Evolutionary conservation across 768 basidiomycete genomes (phyloP).

Genomic region (Xanthoconium stramineum): DNA sequence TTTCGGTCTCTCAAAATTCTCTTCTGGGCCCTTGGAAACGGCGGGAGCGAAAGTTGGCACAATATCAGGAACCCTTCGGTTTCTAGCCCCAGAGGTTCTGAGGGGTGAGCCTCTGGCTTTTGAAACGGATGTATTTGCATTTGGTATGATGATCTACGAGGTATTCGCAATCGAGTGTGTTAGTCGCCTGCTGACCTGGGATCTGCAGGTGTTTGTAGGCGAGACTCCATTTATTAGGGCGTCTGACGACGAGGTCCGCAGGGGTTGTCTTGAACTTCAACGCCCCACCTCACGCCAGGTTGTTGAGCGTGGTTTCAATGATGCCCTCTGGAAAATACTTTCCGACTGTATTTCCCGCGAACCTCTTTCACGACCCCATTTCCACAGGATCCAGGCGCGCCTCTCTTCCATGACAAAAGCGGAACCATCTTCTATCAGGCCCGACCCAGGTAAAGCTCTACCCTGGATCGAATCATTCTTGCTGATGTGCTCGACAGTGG

Average conservation of each 20-base stretch:
- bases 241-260: neutral
- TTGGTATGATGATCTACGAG: conserved; percentile 30
- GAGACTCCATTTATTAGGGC: conserved; percentile 1
- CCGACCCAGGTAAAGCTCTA: no score
- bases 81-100: conserved; percentile 30
- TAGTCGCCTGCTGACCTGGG: neutral
- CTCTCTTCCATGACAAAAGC: neutral
- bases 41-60: conserved; percentile 17
- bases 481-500: no score
- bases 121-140: conserved; percentile 29
- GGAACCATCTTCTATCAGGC: neutral
- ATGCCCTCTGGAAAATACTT: neutral
- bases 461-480: no score
- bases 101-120: conserved; percentile 8
- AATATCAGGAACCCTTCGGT: conserved; percentile 27
- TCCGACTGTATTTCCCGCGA: neutral
- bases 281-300: neutral
- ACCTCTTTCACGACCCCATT: neutral
- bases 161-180: conserved; percentile 3
- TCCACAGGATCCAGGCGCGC: neutral
- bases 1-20: conserved; percentile 31
- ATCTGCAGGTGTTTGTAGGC: conserved; percentile 3
- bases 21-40: conserved; percentile 13
- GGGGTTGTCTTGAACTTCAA: neutral
- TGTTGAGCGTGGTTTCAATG: neutral